These are phyloP conservation scores for Pythium brachiatum DNA, from an alignment of 352 stramenopile genomes.

Conservation along the genomic window DNA sequence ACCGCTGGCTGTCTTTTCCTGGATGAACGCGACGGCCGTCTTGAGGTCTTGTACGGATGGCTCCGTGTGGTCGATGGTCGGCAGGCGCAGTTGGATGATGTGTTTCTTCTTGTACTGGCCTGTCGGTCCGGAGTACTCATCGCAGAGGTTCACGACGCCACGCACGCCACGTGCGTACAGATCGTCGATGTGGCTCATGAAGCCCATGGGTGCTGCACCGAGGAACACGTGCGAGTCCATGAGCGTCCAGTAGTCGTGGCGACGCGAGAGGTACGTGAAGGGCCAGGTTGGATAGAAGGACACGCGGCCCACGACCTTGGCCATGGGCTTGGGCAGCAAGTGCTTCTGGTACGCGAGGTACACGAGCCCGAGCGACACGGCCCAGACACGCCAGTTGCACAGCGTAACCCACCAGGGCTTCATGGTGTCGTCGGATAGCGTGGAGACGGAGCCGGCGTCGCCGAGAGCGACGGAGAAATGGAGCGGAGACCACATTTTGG, in stretches of 20 bases:
- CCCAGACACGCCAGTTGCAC: constrained; percentile 25
- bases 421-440: constrained; percentile 17
- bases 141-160: constrained; percentile 95
- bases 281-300: constrained; percentile 94
- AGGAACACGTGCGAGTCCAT: constrained; percentile 92
- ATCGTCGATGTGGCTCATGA: constrained; percentile 81
- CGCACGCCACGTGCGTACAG: constrained; percentile 80
- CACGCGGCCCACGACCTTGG: constrained; percentile 68
- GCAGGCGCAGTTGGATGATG: constrained; percentile 88
- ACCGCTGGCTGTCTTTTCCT: constrained; percentile 78
- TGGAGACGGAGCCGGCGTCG: constrained; percentile 1
- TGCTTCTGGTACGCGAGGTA: constrained; percentile 91
- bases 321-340: constrained; percentile 72
- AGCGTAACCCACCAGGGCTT: constrained; percentile 25
- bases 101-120: constrained; percentile 84
- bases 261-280: constrained; percentile 87
- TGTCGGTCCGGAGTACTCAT: constrained; percentile 92
- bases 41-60: constrained; percentile 66
- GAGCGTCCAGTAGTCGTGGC: constrained; percentile 88
- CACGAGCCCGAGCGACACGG: constrained; percentile 37
- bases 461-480: constrained; percentile 1
- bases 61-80: constrained; percentile 89
- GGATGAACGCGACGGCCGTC: constrained; percentile 87
- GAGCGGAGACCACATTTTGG: constrained; percentile 14
- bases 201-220: constrained; percentile 89